Evolutionary conservation across 495 filamentous ascomycete species (phyloP).

Genomic region (Penicillium antarcticum): DNA sequence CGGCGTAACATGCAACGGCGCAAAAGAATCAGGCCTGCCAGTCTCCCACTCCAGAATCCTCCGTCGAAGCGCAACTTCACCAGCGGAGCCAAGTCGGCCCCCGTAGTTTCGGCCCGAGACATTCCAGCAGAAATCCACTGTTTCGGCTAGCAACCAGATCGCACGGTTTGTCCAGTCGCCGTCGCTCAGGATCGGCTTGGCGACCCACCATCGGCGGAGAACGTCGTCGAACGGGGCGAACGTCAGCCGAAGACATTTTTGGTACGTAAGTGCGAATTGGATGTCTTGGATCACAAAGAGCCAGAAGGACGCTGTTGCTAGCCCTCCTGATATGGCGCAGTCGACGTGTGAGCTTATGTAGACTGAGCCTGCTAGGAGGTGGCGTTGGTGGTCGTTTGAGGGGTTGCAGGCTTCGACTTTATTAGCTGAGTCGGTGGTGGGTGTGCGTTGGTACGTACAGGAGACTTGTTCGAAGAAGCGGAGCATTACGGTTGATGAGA

Average conservation of each 20-base stretch:
- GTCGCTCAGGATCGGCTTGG: slow-evolving; percentile 26
- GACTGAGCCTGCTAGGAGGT: slow-evolving; percentile 42
- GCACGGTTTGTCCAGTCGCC: slow-evolving; percentile 40
- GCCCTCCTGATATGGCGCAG: slow-evolving; percentile 35
- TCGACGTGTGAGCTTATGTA: slow-evolving; percentile 42
- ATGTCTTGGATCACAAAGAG: slow-evolving; percentile 44
- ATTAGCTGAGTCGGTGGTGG: not conserved
- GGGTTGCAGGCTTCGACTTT: slow-evolving; percentile 26
- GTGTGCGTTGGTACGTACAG: slow-evolving; percentile 18
- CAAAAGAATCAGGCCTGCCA: slow-evolving; percentile 29
- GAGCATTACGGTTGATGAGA: slow-evolving; percentile 39
- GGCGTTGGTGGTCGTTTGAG: slow-evolving; percentile 36
- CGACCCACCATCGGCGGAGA: slow-evolving; percentile 31
- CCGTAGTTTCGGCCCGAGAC: slow-evolving; percentile 17
- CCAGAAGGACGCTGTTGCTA: slow-evolving; percentile 43
- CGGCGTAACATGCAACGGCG: slow-evolving; percentile 32
- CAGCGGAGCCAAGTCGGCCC: slow-evolving; percentile 12
- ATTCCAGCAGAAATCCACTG: slow-evolving; percentile 38
- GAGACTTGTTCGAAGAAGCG: slow-evolving; percentile 44
- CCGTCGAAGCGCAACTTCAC: slow-evolving; percentile 22
- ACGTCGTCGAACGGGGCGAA: slow-evolving; percentile 36
- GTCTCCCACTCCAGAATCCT: slow-evolving; percentile 33
- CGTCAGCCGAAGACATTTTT: slow-evolving; percentile 34
- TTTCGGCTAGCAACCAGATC: slow-evolving; percentile 40
- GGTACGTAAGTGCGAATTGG: slow-evolving; percentile 38